phyloP scores from a whole-genome alignment of 208 protist genomes.

The Plasmodiophora brassicae region DNA sequence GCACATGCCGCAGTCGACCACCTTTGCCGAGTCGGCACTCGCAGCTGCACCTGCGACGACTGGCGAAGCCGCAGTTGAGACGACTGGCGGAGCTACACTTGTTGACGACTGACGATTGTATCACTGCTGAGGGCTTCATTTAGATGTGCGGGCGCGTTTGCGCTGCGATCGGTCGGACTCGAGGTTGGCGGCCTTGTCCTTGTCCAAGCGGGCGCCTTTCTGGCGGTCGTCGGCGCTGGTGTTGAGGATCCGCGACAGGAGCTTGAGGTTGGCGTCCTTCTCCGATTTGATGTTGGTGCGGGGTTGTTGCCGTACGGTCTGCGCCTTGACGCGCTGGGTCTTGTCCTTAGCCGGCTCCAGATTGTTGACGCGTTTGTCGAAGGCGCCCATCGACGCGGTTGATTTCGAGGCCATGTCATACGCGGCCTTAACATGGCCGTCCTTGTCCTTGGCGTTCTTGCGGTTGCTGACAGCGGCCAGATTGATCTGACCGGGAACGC shows the following conservation, averaged over 20 bases:
- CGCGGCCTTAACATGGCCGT: slow-evolving; percentile 28
- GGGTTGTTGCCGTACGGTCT: not conserved
- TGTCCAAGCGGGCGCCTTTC: not conserved
- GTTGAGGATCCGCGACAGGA: not conserved
- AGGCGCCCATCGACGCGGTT: slow-evolving; percentile 43
- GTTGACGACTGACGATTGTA: too few species aligned
- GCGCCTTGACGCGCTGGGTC: not conserved
- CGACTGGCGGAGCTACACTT: too few species aligned
- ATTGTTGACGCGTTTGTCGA: slow-evolving; percentile 17
- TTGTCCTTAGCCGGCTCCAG: not conserved
- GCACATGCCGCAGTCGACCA: too few species aligned
- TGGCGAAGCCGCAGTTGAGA: too few species aligned
- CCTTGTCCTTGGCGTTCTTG: slow-evolving; percentile 7
- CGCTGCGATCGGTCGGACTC: not conserved
- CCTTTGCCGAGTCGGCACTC: too few species aligned
- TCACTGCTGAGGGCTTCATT: too few species aligned
- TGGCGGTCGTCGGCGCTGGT: not conserved
- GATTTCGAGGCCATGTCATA: not conserved
- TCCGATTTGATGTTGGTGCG: not conserved
- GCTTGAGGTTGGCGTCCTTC: not conserved
- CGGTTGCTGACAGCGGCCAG: not conserved
- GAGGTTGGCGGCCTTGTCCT: slow-evolving; percentile 14
- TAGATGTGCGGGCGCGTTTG: not conserved
- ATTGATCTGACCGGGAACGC: slow-evolving; percentile 20
- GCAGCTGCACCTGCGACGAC: too few species aligned